Evolutionary conservation across 257 asterid genomes (phyloP), one percentile per base, ranked within the genome.

Genomic region (Jacaranda mimosifolia): DNA sequence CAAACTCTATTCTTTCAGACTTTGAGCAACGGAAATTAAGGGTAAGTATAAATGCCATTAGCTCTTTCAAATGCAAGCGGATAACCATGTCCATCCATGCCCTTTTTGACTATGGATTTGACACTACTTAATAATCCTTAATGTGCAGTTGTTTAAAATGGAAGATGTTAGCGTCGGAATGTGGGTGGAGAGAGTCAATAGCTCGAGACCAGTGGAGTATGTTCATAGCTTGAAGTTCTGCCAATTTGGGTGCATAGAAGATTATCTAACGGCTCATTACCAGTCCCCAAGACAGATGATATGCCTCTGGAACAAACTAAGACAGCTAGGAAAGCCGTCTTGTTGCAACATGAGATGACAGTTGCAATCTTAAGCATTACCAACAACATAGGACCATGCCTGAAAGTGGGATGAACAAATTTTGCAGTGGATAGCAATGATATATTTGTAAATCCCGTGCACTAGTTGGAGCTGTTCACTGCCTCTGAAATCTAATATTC

Each of bases 111-210:
- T 57, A 7, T 45, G 63, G 14, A 32, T 74, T 68, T 66, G 32
- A 26, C 32, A 26, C 32, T 42, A 21, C 52, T 7, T 40, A 40
- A 19, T 0, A 6, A 64, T 62, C 70, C 8, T 52, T 57, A 42
- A 55, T 68, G 6, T 66, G 81, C 93, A 94, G 99, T 74, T 92
- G 81, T 94, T 94, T 72, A 94, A 94, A 86, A 94, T 94, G 98
- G 98, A 94, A 81, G 98, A 94, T 17, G 98, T 94, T 45, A 92
- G 98, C 82, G 88, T 94, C 94, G 98, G 98, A 63, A 88, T 91
- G 92, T 94, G 98, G 98, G 97, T 94, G 21, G 94, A 87, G 86
- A 87, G 91, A 63, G 88, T 88, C 63, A 92, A 94, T 45, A 83
- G 82, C 74, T 26, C 96, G 39, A 85, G 66, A 58, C 79, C 86